Conservation (phyloP, 2,329 filamentous ascomycete genomes). For the Polychaeton citri region DNA sequence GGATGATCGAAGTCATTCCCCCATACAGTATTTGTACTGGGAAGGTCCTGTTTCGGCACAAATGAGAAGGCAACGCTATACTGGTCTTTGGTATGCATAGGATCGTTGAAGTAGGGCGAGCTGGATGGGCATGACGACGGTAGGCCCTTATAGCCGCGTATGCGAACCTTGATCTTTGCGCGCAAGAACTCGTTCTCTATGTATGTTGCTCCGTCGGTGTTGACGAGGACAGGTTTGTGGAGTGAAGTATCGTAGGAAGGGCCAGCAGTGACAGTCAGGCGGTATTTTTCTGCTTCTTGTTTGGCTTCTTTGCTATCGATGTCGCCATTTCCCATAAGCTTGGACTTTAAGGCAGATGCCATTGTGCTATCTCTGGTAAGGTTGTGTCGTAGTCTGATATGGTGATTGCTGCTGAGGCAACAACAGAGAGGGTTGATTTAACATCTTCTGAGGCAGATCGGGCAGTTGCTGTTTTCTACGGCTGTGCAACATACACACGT, state of each 20-base stretch:
- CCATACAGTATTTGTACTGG: slow-evolving; percentile 63
- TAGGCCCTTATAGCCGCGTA: slow-evolving; percentile 51
- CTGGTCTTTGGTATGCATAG: slow-evolving; percentile 59
- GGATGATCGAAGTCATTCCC: slow-evolving; percentile 91
- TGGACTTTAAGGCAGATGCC: slow-evolving; percentile 13
- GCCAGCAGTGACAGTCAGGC: slow-evolving; percentile 70
- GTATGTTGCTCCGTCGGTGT: slow-evolving; percentile 44
- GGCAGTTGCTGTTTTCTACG: too few species aligned
- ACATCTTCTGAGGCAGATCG: too few species aligned
- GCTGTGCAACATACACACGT: too few species aligned
- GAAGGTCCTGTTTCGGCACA: slow-evolving; percentile 51
- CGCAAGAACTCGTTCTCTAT: slow-evolving; percentile 53
- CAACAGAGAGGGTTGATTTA: too few species aligned
- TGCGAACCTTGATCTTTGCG: slow-evolving; percentile 61
- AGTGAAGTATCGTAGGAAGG: slow-evolving; percentile 55
- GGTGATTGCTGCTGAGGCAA: too few species aligned
- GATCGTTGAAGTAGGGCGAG: slow-evolving; percentile 61
- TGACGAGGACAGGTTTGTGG: slow-evolving; percentile 63
- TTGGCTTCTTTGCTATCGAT: slow-evolving; percentile 21
- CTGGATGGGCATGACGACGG: slow-evolving; percentile 54
- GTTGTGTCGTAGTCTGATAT: too few species aligned
- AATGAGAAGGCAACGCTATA: slow-evolving; percentile 76
- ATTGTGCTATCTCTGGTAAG: too few species aligned
- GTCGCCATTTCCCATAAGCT: slow-evolving; percentile 5
- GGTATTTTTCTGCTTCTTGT: slow-evolving; percentile 46